phyloP scores from a whole-genome alignment of 208 protist genomes.

The Wallacemonas rigidus region DNA sequence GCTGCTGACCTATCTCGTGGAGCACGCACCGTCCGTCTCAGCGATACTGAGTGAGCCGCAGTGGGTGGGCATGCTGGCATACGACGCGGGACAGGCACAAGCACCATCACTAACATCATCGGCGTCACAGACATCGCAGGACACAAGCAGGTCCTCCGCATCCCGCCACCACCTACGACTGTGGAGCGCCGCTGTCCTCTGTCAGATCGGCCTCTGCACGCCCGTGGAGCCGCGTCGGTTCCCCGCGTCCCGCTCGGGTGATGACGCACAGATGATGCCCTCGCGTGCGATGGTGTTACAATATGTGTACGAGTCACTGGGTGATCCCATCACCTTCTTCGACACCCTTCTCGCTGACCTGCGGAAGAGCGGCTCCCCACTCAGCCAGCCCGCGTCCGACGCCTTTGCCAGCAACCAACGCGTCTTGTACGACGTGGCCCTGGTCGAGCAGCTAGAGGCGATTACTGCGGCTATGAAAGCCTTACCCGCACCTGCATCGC shows the following conservation, averaged over 20 bases:
- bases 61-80: constrained; percentile 40
- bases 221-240: constrained; percentile 1
- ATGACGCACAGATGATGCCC: not conserved
- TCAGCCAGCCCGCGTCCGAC: constrained; percentile 52
- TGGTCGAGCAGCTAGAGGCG: constrained; percentile 30
- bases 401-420: constrained; percentile 41
- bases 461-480: constrained; percentile 34
- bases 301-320: constrained; percentile 57
- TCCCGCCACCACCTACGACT: constrained; percentile 41
- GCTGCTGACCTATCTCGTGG: constrained; percentile 1
- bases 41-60: constrained; percentile 40
- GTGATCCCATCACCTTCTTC: constrained; percentile 47
- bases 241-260: not conserved
- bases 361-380: constrained; percentile 53
- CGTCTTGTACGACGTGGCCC: constrained; percentile 12
- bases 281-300: constrained; percentile 32
- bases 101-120: no score
- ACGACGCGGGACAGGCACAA: no score
- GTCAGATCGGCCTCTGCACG: constrained; percentile 37
- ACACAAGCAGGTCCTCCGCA: no score
- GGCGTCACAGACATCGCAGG: no score
- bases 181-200: constrained; percentile 68
- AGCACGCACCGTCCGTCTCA: constrained; percentile 21
- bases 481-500: constrained; percentile 14
- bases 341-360: constrained; percentile 80